Evolutionary conservation across 2,329 filamentous ascomycete species (phyloP), one percentile per base, ranked within the genome.

Genomic region (Neonectria ditissima): DNA sequence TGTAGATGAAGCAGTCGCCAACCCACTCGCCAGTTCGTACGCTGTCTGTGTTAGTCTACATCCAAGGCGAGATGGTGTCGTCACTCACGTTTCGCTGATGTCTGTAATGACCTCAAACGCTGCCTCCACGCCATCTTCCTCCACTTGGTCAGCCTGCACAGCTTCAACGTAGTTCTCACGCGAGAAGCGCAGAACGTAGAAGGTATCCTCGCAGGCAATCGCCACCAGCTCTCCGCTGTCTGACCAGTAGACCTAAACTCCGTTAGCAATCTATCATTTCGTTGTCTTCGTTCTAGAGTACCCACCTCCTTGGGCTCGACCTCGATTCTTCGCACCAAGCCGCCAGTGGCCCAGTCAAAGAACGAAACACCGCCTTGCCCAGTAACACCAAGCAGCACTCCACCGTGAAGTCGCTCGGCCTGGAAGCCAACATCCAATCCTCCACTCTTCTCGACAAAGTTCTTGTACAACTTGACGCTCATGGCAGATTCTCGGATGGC

Each of bases 1-100:
- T 97, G 86, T 98, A 99, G 78, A 98, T 94, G 85, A 99, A 97
- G 83, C 95, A 97, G 82, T 99, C 96, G 66, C 96, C 96, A 61
- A 99, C 92, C 96, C 96, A 99, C 82, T 97, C 92, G 72, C 95
- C 96, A 20, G 95, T 97, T 69, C 93, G 92, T 55, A 98, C 94
- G 68, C 91, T 93, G 65, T 58, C 48, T 63, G 74, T 22, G 52
- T 60, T 22, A 69, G 56, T 55, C 44, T 2, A 16, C 22, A 30
- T 32, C 9, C n/a, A 4, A 5, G 1, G 1, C n/a, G 2, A 26
- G 10, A 24, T 1, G 8, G 26, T 16, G 5, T 14, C 9, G 18
- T 8, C 16, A 72, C 84, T 75, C 80, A 91, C 90, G 87, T 92
- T 81, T 98, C 96, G 76, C 91, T 95, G 75, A 97, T 94, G 77